phyloP scores from a whole-genome alignment of 2,329 filamentous ascomycete species.

The Nemania sp. region DNA sequence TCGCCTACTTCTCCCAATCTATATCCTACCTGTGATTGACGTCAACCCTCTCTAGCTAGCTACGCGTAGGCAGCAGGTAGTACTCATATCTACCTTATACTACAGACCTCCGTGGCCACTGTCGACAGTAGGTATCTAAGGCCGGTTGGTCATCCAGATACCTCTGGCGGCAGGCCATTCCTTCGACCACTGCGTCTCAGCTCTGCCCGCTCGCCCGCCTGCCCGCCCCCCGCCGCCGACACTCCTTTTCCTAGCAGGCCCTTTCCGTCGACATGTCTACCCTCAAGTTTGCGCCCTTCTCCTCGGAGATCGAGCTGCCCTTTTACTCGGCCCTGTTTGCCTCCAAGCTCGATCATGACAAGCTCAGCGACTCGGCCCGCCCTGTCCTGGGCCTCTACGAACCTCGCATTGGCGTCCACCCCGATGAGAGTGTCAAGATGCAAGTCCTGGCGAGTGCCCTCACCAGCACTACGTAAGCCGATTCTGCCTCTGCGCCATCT shows the following conservation, averaged over 20 bases:
- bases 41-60: neutral
- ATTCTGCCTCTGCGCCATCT: slow-evolving; percentile 8
- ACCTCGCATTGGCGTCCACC: slow-evolving; percentile 70
- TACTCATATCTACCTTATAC: neutral
- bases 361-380: slow-evolving; percentile 90
- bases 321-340: slow-evolving; percentile 94
- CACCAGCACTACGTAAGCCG: slow-evolving; percentile 75
- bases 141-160: too few species aligned
- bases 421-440: slow-evolving; percentile 82
- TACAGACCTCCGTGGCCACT: neutral
- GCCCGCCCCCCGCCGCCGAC: too few species aligned
- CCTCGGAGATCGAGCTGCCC: slow-evolving; percentile 90
- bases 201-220: neutral
- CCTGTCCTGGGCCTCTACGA: slow-evolving; percentile 88
- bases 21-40: neutral
- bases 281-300: slow-evolving; percentile 81
- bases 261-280: slow-evolving; percentile 42
- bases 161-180: too few species aligned
- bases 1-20: too few species aligned
- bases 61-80: neutral
- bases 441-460: slow-evolving; percentile 88
- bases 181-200: neutral
- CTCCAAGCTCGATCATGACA: slow-evolving; percentile 95
- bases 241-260: neutral
- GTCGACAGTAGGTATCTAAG: neutral